Evolutionary conservation across 306 rosid genomes (phyloP).

Genomic region (Ormosia semicastrata): DNA sequence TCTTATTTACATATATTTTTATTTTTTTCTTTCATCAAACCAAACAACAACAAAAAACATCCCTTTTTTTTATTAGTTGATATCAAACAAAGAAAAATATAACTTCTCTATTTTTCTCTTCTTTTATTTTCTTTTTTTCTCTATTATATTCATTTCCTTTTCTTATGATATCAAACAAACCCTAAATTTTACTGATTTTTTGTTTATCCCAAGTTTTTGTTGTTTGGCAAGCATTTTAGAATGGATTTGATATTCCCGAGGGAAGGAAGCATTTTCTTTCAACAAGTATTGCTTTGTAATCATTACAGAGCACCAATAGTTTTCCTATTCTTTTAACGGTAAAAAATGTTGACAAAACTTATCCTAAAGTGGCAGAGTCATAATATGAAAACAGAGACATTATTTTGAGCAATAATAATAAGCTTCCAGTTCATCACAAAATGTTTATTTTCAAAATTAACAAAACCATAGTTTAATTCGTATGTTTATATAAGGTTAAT

Average conservation of each 20-base stretch:
- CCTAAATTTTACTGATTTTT: not conserved
- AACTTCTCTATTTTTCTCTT: too few species aligned
- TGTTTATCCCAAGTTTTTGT: not conserved
- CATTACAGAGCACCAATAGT: not conserved
- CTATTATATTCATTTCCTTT: too few species aligned
- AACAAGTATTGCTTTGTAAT: not conserved
- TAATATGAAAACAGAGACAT: not conserved
- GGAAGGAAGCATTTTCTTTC: not conserved
- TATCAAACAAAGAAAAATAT: too few species aligned
- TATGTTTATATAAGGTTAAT: not conserved
- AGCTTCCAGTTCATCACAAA: not conserved
- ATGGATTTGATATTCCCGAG: not conserved
- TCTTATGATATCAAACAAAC: too few species aligned
- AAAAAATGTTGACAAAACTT: not conserved
- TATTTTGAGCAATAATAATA: not conserved
- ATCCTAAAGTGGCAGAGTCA: not conserved
- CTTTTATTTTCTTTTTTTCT: too few species aligned
- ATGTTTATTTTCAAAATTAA: not conserved
- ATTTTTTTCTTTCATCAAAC: too few species aligned
- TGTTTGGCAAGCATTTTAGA: not conserved
- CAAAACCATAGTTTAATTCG: slow-evolving; percentile 11
- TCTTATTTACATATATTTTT: too few species aligned
- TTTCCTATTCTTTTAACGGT: not conserved
- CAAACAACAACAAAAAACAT: too few species aligned
- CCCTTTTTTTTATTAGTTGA: too few species aligned